phyloP scores from a whole-genome alignment of 805 yeast genomes.

The Lipomyces japonicus region DNA sequence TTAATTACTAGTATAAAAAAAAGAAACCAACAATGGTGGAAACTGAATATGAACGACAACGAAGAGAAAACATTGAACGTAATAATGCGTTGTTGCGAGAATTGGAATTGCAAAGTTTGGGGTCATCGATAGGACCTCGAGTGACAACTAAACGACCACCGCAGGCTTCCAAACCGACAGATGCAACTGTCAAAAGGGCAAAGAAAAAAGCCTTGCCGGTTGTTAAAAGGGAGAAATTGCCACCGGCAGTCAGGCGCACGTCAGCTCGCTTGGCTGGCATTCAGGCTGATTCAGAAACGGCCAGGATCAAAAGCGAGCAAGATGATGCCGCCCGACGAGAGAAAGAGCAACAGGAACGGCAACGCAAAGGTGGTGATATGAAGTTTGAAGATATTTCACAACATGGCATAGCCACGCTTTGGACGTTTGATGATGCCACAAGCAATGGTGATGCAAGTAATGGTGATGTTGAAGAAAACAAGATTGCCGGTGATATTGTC shows the following conservation, averaged over 20 bases:
- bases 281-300: constrained; percentile 51
- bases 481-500: constrained; percentile 49
- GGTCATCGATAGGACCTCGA: constrained; percentile 38
- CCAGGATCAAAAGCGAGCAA: constrained; percentile 39
- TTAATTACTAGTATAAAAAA: background rate
- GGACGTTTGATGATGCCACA: constrained; percentile 21
- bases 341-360: constrained; percentile 43
- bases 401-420: constrained; percentile 9
- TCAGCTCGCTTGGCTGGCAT: constrained; percentile 78
- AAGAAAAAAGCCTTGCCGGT: constrained; percentile 21
- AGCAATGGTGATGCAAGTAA: constrained; percentile 39
- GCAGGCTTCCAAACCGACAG: background rate
- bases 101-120: constrained; percentile 60
- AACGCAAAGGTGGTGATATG: constrained; percentile 65
- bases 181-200: constrained; percentile 32
- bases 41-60: constrained; percentile 60
- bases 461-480: constrained; percentile 31
- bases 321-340: constrained; percentile 31
- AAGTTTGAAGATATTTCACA: constrained; percentile 49
- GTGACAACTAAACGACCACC: background rate
- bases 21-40: constrained; percentile 2
- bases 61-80: constrained; percentile 76
- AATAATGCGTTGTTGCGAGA: constrained; percentile 71
- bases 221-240: constrained; percentile 1
- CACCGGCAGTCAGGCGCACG: constrained; percentile 55